Evolutionary conservation across 768 basidiomycete species (phyloP).

Genomic region (Serendipita sp.): DNA sequence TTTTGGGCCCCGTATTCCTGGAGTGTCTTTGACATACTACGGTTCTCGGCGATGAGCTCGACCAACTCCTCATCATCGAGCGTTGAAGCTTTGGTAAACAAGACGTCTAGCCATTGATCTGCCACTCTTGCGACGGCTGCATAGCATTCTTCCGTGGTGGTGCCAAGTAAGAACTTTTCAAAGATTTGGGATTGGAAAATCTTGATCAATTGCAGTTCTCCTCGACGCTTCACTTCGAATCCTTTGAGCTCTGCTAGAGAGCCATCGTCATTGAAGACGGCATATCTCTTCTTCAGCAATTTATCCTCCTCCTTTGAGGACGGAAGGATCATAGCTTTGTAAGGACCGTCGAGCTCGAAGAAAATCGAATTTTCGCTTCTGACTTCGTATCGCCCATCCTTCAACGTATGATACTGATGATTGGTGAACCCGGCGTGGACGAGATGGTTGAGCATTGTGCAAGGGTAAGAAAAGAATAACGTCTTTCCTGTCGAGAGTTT

Average conservation of each 20-base stretch:
- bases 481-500: conserved; percentile 76
- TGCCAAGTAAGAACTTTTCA: conserved; percentile 88
- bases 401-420: conserved; percentile 89
- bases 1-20: conserved; percentile 95
- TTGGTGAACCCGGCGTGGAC: conserved; percentile 94
- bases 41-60: conserved; percentile 95
- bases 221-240: conserved; percentile 96
- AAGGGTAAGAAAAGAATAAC: conserved; percentile 86
- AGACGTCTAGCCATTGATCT: conserved; percentile 92
- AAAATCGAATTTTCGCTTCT: conserved; percentile 98
- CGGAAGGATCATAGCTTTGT: conserved; percentile 97
- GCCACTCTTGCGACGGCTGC: conserved; percentile 85
- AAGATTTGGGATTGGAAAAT: conserved; percentile 98
- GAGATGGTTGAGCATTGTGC: conserved; percentile 98
- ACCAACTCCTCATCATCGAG: conserved; percentile 85
- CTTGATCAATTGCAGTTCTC: conserved; percentile 96
- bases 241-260: conserved; percentile 97
- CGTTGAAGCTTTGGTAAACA: conserved; percentile 73
- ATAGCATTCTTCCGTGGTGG: conserved; percentile 91
- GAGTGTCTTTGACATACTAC: conserved; percentile 93
- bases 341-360: conserved; percentile 97
- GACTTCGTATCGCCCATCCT: conserved; percentile 69
- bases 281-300: conserved; percentile 93
- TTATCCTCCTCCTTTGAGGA: conserved; percentile 99
- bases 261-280: conserved; percentile 96